Percentiles rank a stretch among this genome's conserved stretches.
Evolutionary conservation across 345 rosid genomes (phyloP).

Genomic region (Citrus sinensis): DVS_A1.0 CM039166.1:14855001-14855500

Average conservation of each 20-base stretch:
- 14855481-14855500: too few relatives aligned
- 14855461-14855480: too few relatives aligned
- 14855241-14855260: not conserved
- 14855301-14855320: not conserved
- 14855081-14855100: conserved; percentile 24
- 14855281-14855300: not conserved
- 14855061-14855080: not conserved
- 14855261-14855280: not conserved
- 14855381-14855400: conserved; percentile 31
- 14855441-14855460: too few relatives aligned
- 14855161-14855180: too few relatives aligned
- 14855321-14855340: conserved; percentile 31
- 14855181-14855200: not conserved
- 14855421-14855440: too few relatives aligned
- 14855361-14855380: conserved; percentile 51
- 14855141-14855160: not conserved
- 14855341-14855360: conserved; percentile 43
- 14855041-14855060: not conserved
- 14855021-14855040: not conserved
- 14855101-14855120: conserved; percentile 27
- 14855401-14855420: too few relatives aligned
- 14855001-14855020: too few relatives aligned
- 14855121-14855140: conserved; percentile 25
- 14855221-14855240: not conserved
- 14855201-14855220: not conserved